Evolutionary conservation across 306 rosid genomes (phyloP), one percentile per base, ranked within the genome.

Genomic region (Gynostemma pentaphyllum): DNA sequence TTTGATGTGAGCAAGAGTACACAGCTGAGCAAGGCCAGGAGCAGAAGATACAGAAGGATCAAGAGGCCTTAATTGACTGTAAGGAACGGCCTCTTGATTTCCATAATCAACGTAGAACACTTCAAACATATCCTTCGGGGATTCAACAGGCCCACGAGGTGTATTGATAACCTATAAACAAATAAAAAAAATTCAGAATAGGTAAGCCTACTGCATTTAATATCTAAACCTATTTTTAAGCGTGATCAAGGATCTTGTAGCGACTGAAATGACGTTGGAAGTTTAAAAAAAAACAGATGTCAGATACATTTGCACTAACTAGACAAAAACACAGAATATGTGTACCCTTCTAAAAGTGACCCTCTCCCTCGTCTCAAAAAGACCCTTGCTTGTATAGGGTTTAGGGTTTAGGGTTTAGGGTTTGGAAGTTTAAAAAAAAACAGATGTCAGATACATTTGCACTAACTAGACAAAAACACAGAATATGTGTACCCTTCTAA

Each of bases 91-190:
- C 67, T 88, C 99, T 88, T 92, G 97, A 67, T 92, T 92, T 72
- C 99, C 99, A 66, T 82, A 92, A 60, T 92, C 99, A 16, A 92
- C 74, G 76, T 92, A 92, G 75, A 92, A 88, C 32, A 92, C 99
- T 75, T 92, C 99, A 16, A 88, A 92, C 57, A 57, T 57, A 78
- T 92, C 97, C 26, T 73, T 73, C 0, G 86, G 74, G 45, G 99
- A 92, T 78, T 82, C 84, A 47, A 86, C 97, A 9, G 86, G 79
- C 80, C 94, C 98, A 45, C 94, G 94, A 66, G 99, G 97, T 23
- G 77, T 73, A 71, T 82, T 88, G 66, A 88, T 95, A 74, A 92
- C 81, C 99, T 92, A 32, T 50, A 68, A 51, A 68, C 37, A 75
- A 78, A 41, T 9, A 46, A 74, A 52, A 51, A 42, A 46, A 6